phyloP scores from a whole-genome alignment of 805 yeast species.

The Citeromyces matritensis region DNA sequence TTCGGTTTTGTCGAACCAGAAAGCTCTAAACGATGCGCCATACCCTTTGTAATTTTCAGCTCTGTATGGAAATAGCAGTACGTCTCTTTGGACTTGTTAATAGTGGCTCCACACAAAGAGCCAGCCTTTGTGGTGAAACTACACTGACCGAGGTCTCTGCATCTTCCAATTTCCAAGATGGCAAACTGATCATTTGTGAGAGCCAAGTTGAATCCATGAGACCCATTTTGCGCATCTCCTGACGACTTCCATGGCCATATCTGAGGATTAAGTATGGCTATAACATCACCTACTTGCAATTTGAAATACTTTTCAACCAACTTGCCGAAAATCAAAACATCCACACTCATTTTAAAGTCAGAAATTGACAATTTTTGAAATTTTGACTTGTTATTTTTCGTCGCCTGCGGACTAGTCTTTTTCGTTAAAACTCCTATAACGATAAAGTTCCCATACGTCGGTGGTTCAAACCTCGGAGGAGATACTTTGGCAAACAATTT shows the following conservation, averaged over 20 bases:
- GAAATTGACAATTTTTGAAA: slow-evolving; percentile 52
- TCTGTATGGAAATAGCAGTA: slow-evolving; percentile 68
- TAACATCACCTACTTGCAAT: slow-evolving; percentile 55
- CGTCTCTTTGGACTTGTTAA: slow-evolving; percentile 34
- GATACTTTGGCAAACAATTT: slow-evolving; percentile 47
- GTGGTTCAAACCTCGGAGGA: slow-evolving; percentile 59
- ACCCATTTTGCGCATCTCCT: slow-evolving; percentile 11
- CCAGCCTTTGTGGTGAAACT: slow-evolving; percentile 29
- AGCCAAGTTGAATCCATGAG: slow-evolving; percentile 32
- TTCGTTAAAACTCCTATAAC: slow-evolving; percentile 51
- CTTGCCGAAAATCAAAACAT: slow-evolving; percentile 47
- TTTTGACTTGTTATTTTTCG: slow-evolving; percentile 25
- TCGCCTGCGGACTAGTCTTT: slow-evolving; percentile 37
- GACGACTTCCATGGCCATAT: slow-evolving; percentile 21
- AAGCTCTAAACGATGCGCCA: slow-evolving; percentile 64
- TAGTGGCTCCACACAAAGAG: slow-evolving; percentile 39
- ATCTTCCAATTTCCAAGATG: slow-evolving; percentile 60
- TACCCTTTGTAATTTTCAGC: slow-evolving; percentile 28
- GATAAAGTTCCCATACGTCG: slow-evolving; percentile 66
- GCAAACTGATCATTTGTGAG: slow-evolving; percentile 33
- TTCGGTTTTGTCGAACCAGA: slow-evolving; percentile 42
- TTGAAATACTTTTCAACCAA: slow-evolving; percentile 66
- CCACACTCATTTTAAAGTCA: slow-evolving; percentile 46
- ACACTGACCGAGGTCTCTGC: slow-evolving; percentile 59
- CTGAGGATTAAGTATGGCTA: slow-evolving; percentile 64